Percentiles rank a stretch among this genome's conserved stretches.
phyloP scores from a whole-genome alignment of 371 early-diverging fungal species.

The Rhizopus microsporus region DNA sequence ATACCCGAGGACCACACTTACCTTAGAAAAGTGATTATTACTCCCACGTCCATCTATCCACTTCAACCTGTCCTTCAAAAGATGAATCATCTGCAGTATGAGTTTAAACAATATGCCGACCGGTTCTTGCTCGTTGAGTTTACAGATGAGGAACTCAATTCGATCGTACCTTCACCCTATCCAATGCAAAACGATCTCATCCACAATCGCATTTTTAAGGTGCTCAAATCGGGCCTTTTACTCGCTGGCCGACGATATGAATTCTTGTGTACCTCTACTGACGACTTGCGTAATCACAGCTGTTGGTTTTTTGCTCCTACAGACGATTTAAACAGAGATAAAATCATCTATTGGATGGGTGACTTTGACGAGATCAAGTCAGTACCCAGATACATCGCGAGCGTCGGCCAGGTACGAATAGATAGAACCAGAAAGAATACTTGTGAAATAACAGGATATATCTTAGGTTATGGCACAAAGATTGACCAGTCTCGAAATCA shows the following conservation, averaged over 20 bases:
- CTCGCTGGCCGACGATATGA: constrained; percentile 60
- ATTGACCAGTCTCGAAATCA: constrained; percentile 8
- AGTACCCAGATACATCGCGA: constrained; percentile 61
- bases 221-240: constrained; percentile 54
- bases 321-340: constrained; percentile 31
- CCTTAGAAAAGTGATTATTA: constrained; percentile 44
- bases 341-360: constrained; percentile 68
- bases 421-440: background rate
- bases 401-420: constrained; percentile 61
- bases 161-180: constrained; percentile 28
- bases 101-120: constrained; percentile 46
- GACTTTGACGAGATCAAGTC: constrained; percentile 61
- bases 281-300: constrained; percentile 63
- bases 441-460: no score
- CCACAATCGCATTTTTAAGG: constrained; percentile 47
- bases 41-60: constrained; percentile 60
- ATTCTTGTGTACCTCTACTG: constrained; percentile 70
- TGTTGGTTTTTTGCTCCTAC: constrained; percentile 71
- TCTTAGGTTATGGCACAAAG: constrained; percentile 5
- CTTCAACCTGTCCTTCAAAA: constrained; percentile 56
- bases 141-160: constrained; percentile 60
- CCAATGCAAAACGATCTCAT: constrained; percentile 18
- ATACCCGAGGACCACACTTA: constrained; percentile 11
- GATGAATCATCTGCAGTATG: constrained; percentile 62
- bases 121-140: constrained; percentile 73